phyloP scores from a whole-genome alignment of 768 basidiomycete species.

The Termitomyces sp. region DNA sequence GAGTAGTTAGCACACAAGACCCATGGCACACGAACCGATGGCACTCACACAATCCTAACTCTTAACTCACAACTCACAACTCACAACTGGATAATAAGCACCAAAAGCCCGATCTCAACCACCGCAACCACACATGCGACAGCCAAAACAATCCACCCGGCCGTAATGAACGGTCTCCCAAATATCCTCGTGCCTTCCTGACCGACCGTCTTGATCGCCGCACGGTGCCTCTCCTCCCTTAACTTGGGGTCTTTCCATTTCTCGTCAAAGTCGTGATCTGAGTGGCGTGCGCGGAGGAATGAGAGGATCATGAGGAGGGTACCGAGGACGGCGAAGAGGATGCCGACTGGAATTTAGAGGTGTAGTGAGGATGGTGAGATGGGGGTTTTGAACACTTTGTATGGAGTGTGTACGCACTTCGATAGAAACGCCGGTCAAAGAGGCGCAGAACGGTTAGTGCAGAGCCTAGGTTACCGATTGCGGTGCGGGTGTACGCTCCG shows the following conservation, averaged over 20 bases:
- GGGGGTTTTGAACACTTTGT: too few species aligned
- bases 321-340: slow-evolving; percentile 63
- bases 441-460: slow-evolving; percentile 71
- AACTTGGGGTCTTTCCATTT: slow-evolving; percentile 30
- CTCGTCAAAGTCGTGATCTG: slow-evolving; percentile 78
- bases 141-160: slow-evolving; percentile 69
- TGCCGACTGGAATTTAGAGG: slow-evolving; percentile 49
- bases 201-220: slow-evolving; percentile 52
- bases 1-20: neutral
- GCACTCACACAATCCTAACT: neutral
- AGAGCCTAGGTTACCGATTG: slow-evolving; percentile 71
- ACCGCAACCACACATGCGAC: slow-evolving; percentile 57
- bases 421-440: slow-evolving; percentile 73
- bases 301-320: slow-evolving; percentile 54
- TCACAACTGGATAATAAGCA: slow-evolving; percentile 46
- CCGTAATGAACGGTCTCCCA: slow-evolving; percentile 76
- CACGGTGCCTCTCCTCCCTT: slow-evolving; percentile 24
- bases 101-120: slow-evolving; percentile 64
- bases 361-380: neutral
- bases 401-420: slow-evolving; percentile 45
- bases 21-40: neutral
- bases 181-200: slow-evolving; percentile 60
- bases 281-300: slow-evolving; percentile 59
- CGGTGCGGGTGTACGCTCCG: slow-evolving; percentile 76
- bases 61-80: neutral